Percentiles rank a stretch among this genome's conserved stretches.
Conservation (phyloP, 805 yeast genomes). For the Blastobotrys americana region DNA sequence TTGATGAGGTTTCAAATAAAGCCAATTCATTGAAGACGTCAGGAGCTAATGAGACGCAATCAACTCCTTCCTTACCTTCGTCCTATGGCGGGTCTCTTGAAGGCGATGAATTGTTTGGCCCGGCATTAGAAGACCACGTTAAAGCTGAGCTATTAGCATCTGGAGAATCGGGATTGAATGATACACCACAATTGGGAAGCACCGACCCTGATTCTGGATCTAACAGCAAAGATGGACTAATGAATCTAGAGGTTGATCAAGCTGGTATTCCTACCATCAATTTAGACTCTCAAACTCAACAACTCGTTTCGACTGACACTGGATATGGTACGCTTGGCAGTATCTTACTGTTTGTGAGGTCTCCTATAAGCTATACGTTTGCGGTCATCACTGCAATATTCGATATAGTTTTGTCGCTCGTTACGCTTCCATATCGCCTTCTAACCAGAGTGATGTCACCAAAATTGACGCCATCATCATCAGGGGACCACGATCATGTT, state of each 20-base stretch:
- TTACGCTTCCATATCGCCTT: not conserved
- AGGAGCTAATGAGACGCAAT: not conserved
- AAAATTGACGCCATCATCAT: not conserved
- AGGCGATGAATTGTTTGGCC: slow-evolving; percentile 7
- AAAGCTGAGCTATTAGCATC: not conserved
- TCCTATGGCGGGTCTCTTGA: too few species aligned
- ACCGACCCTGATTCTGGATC: not conserved
- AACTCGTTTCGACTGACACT: not conserved
- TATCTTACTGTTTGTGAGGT: not conserved
- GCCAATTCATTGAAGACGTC: slow-evolving; percentile 5
- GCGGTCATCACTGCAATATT: not conserved
- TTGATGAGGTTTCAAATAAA: slow-evolving; percentile 1
- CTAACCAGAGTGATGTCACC: not conserved
- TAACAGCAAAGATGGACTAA: too few species aligned
- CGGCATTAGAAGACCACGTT: not conserved
- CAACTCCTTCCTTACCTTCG: slow-evolving; percentile 4
- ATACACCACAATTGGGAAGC: not conserved
- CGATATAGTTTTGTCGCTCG: not conserved
- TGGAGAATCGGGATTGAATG: too few species aligned
- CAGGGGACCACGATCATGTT: not conserved
- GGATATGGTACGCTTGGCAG: not conserved
- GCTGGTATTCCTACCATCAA: not conserved
- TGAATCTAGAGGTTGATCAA: not conserved
- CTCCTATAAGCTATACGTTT: not conserved
- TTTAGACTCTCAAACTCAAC: not conserved